Evolutionary conservation across 2,329 filamentous ascomycete species (phyloP).

Genomic region (Beauveria scarabaeidicola): DNA sequence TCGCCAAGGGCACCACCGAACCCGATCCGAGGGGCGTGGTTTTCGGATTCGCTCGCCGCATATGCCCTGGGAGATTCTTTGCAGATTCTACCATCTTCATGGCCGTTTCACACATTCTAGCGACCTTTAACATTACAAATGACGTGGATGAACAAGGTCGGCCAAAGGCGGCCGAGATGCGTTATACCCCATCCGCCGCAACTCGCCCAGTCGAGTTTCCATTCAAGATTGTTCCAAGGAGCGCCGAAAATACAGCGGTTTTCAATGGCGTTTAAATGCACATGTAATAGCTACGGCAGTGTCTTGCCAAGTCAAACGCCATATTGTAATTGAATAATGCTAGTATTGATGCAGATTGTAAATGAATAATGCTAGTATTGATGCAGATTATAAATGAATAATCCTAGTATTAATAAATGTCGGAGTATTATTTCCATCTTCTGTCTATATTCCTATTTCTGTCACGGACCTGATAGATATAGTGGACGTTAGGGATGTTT

Average conservation of each 20-base stretch:
- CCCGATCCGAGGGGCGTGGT: conserved; percentile 20
- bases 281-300: no score
- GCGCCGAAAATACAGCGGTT: background rate
- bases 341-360: no score
- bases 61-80: conserved; percentile 26
- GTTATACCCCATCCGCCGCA: background rate
- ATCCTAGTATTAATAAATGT: no score
- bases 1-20: conserved; percentile 19
- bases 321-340: no score
- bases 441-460: no score
- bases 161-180: background rate
- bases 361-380: no score
- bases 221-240: background rate
- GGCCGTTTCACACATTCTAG: conserved; percentile 31
- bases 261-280: background rate
- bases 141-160: background rate
- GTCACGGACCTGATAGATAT: no score
- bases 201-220: background rate
- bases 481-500: no score
- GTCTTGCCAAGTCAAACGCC: no score
- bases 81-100: conserved; percentile 25
- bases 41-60: conserved; percentile 29
- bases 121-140: conserved; percentile 28
- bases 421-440: no score
- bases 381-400: no score